Evolutionary conservation across 148 eudicot species (phyloP), one percentile per base, ranked within the genome.

Genomic region (Vaccinium darrowii): DNA sequence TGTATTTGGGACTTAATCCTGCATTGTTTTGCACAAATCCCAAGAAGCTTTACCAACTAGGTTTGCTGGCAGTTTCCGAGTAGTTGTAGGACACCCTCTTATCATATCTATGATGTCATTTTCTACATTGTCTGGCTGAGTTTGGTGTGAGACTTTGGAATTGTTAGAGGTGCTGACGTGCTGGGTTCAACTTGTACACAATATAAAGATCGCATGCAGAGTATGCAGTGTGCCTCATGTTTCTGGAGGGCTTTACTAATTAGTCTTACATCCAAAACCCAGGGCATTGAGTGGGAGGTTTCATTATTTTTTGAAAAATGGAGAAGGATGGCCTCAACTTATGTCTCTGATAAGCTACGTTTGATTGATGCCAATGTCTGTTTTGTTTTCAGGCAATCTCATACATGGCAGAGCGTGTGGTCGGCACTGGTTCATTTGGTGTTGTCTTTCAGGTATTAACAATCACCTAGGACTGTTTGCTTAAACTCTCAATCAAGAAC

Each of bases 401-500:
- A 75, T 96, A 92, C 87, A 91, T 92, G 94, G 98, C 99, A 9
- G 99, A 96, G 82, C 97, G 97, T 84, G 98, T 96, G 85, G 99
- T 96, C 36, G 99, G 99, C 53, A 94, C 97, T 83, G 99, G 99
- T 86, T 93, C 99, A 57, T 96, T 96, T 87, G 99, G 99, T 83
- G 97, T 93, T 65, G 99, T 96, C 78, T 96, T 84, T 85, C 97
- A 94, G 98, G 99, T 96, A 90, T 36, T 69, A 57, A 75, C 71
- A n/a, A 49, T 80, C 27, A 30, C 16, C 75, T 86, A 82, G 60
- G 8, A 14, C 82, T 52, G 10, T 67, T 19, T 78, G 72, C 76
- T 27, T 18, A 50, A 71, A 7, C 5, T 53, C 76, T 67, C 60
- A 15, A 43, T 78, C 78, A 9, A 18, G 27, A 12, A 30, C 33